phyloP scores from a whole-genome alignment of 306 rosid species.

The Phaseolus lunatus region DNA sequence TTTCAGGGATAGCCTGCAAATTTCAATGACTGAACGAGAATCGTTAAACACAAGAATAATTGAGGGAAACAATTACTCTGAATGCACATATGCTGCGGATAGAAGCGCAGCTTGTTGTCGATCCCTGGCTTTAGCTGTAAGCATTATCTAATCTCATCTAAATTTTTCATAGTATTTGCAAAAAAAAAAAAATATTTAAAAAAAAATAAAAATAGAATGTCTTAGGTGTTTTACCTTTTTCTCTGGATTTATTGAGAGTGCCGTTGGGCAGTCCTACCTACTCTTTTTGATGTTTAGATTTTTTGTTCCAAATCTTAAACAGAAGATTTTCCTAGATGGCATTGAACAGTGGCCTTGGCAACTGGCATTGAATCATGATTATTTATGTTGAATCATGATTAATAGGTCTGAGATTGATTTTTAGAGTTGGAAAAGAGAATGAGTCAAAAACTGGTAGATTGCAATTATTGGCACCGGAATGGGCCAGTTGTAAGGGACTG shows the following conservation, averaged over 20 bases:
- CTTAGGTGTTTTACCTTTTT: not conserved
- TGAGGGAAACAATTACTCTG: constrained; percentile 50
- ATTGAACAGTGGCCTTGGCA: not conserved
- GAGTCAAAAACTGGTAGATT: constrained; percentile 19
- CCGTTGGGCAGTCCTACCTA: not conserved
- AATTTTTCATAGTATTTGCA: not conserved
- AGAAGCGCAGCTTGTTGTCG: constrained; percentile 73
- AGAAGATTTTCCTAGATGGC: not conserved
- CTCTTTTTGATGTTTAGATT: not conserved
- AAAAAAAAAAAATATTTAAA: not conserved
- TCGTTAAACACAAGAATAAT: constrained; percentile 45
- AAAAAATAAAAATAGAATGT: not conserved
- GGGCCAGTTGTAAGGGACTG: not conserved
- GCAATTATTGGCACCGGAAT: constrained; percentile 32
- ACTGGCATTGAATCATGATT: not conserved
- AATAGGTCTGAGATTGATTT: not conserved
- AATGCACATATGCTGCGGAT: constrained; percentile 70
- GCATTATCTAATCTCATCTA: constrained; percentile 27
- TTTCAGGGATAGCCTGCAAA: constrained; percentile 77
- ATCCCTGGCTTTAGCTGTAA: constrained; percentile 82
- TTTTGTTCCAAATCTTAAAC: constrained; percentile 15
- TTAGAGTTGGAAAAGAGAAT: not conserved
- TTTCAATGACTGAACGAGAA: constrained; percentile 63
- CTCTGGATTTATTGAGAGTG: not conserved
- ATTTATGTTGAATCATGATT: not conserved